Evolutionary conservation across 2,329 filamentous ascomycete genomes (phyloP), one percentile per base, ranked within the genome.

Genomic region (Microascus cirrosus): DNA sequence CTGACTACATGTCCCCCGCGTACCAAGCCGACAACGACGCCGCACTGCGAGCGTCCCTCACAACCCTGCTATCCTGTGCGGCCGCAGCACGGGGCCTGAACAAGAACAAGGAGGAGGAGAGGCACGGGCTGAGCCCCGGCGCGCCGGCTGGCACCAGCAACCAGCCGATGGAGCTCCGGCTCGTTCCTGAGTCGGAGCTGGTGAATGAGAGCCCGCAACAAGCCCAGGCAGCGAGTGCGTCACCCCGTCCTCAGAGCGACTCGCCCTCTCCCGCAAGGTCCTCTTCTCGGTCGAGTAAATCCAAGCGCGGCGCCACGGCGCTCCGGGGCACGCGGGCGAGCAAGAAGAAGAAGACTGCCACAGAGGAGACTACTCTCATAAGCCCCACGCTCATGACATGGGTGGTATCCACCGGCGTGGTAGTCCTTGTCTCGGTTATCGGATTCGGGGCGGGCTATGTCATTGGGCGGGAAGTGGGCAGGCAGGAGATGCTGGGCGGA

Each of bases 51-150:
- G 91, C 94, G 22, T 96, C 90, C 54, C 79, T 99, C n/a, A 96
- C 91, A 1, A 97, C 94, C 0, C 80, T 99, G 13, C 82, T 99
- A 13, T 96, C 93, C n/a, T 95, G 90, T 66, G 93, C 91, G 0
- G 91, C 92, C 2, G 94, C 93, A 0, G 94, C 93, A 1, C 83
- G 94, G 51, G 87, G 88, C 3, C 76, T 94, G 18, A 84, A 87
- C 1, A 96, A 94, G 67, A 74, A 76, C 18, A 76, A 76, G 54
- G 75, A 78, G 55, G 75, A 78, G 58, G 67, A 53, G 51, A 12
- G 51, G 13, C 51, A 53, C 8, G 74, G 76, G 2, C 20, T n/a
- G 6, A 57, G 65, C 68, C 13, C 63, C 68, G 53, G 65, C 69
- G 63, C 67, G 11, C 70, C 70, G 53, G 67, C 78, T 50, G 70